A percentile compares a stretch with the other conserved stretches of the same genome.
Conservation (phyloP, 495 filamentous ascomycete species). For the Hapsidospora chrysogenum region DNA sequence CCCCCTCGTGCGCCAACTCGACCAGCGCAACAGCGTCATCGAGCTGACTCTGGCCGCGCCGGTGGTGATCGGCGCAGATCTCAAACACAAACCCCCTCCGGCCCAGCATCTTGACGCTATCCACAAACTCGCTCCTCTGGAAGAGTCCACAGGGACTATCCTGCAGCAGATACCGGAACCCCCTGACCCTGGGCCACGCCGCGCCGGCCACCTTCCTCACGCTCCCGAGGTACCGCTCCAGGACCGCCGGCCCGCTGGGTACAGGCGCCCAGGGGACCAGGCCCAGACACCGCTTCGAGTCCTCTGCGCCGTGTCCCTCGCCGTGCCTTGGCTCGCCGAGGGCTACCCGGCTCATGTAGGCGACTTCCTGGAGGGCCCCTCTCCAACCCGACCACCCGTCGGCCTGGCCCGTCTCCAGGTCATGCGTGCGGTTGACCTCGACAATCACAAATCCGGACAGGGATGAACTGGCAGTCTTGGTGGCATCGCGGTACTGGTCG, state of each 20-base stretch:
- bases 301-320: conserved; percentile 38
- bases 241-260: conserved; percentile 32
- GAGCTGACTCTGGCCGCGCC: conserved; percentile 52
- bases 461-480: conserved; percentile 10
- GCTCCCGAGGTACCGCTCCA: conserved; percentile 32
- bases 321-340: conserved; percentile 33
- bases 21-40: conserved; percentile 60
- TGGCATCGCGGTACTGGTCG: conserved; percentile 33
- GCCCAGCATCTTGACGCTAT: conserved; percentile 52
- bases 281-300: conserved; percentile 41
- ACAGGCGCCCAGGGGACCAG: conserved; percentile 76
- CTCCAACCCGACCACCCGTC: conserved; percentile 27
- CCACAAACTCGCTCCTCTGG: conserved; percentile 41
- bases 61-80: conserved; percentile 59
- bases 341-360: conserved; percentile 45
- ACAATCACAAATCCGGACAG: conserved; percentile 63
- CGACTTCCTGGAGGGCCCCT: conserved; percentile 49
- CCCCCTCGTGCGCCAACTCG: conserved; percentile 40
- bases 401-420: conserved; percentile 27
- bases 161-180: conserved; percentile 69
- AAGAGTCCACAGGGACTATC: conserved; percentile 50
- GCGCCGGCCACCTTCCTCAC: conserved; percentile 33
- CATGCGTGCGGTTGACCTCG: conserved; percentile 61
- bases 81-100: conserved; percentile 53
- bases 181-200: conserved; percentile 32